Base-by-base conservation (phyloP, 768 basidiomycete genomes). In the Termitomyces sp. region DNA sequence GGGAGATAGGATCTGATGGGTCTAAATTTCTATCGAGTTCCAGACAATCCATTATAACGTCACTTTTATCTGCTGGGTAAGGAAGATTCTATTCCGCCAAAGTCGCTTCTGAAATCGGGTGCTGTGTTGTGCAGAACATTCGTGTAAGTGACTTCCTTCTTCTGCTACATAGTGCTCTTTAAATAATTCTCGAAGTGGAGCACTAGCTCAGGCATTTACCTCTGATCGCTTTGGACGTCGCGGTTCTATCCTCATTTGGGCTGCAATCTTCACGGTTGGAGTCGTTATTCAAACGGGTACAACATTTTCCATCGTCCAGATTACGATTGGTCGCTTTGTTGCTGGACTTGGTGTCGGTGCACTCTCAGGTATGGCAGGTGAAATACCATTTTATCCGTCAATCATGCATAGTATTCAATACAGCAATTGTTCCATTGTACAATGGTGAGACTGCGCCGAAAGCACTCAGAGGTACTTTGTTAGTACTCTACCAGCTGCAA, bases 401-500 rank as follows among this genome's bases (percentile, higher is more conserved):
- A 8, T 20, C 1, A 14, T 7, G 16, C 8, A 27, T 9, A 24
- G 16, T 5, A 26, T 39, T 0, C 1, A 58, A 22, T 33, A 2
- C 49, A 81, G 81, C 79, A 42, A 80, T 84, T 52, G 82, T 84
- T 12, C 82, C 83, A 64, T 63, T 91, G 7, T 91, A 91, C 68
- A 89, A 88, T 61, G 89, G 89, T 39, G 89, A 91, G 71, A 87
- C 88, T 0, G 82, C 89, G 0, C 90, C 90, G 0, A 89, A 89
- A 65, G 79, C 82, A 1, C 77, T 91, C 56, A 82, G 90, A 66
- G 91, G 89, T 8, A 82, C 86, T 20, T 69, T 83, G 10, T 73
- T 93, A 30, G 88, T 88, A 2, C 72, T 92, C 18, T 91, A 91
- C 65, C 89, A 91, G 66, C 74, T 91, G 13, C 88, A 89, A 68